phyloP scores from a whole-genome alignment of 495 filamentous ascomycete genomes.

The Penicillium arizonense region DNA sequence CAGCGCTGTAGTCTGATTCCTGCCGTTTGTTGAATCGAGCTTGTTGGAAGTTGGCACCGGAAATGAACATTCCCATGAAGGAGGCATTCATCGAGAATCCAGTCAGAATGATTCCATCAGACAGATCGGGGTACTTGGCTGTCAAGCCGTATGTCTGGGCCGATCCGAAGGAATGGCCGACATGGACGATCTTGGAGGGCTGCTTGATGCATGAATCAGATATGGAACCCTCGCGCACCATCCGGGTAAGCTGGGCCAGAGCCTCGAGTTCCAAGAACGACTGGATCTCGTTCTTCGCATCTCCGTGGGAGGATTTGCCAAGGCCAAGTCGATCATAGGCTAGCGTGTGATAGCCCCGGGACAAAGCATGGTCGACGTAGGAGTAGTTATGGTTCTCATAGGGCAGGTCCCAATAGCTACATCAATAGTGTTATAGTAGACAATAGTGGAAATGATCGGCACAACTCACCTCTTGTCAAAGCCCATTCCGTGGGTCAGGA shows the following conservation, averaged over 20 bases:
- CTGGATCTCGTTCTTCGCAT: slow-evolving; percentile 56
- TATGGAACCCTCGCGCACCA: slow-evolving; percentile 40
- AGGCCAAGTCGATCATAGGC: slow-evolving; percentile 58
- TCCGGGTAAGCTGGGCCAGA: slow-evolving; percentile 44
- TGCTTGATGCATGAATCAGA: slow-evolving; percentile 7
- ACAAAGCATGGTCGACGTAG: slow-evolving; percentile 53
- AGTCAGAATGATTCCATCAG: slow-evolving; percentile 57
- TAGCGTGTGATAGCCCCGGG: slow-evolving; percentile 52
- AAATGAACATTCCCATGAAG: slow-evolving; percentile 33
- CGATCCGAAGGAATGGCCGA: slow-evolving; percentile 52
- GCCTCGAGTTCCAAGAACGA: slow-evolving; percentile 49
- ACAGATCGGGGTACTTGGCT: slow-evolving; percentile 46
- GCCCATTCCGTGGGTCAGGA: slow-evolving; percentile 62
- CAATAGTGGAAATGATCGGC: background rate
- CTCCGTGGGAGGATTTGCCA: slow-evolving; percentile 52
- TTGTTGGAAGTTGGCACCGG: slow-evolving; percentile 45
- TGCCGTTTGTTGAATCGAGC: slow-evolving; percentile 43
- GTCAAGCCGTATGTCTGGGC: slow-evolving; percentile 40
- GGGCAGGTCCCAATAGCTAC: slow-evolving; percentile 58
- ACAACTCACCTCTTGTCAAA: slow-evolving; percentile 15
- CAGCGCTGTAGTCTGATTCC: slow-evolving; percentile 31
- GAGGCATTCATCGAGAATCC: slow-evolving; percentile 48
- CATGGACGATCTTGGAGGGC: slow-evolving; percentile 53
- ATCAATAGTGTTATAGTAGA: background rate
- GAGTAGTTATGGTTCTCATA: slow-evolving; percentile 47